phyloP scores from a whole-genome alignment of 2,329 filamentous ascomycete species.

The Ophiocordyceps australis region DNA sequence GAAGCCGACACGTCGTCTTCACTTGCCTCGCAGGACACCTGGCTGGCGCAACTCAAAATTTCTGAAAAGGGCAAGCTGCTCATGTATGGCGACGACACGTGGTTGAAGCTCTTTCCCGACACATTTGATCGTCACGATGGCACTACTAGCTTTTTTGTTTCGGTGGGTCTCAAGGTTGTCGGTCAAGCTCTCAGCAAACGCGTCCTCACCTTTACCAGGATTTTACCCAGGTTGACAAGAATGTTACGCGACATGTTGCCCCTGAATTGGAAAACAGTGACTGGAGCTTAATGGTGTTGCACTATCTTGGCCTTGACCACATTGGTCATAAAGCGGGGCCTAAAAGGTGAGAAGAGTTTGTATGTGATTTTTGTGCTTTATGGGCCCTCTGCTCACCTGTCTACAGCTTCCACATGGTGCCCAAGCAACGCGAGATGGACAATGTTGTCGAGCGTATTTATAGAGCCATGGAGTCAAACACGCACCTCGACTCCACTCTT shows the following conservation, averaged over 20 bases:
- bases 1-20: constrained; percentile 86
- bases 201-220: too few species aligned
- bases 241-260: constrained; percentile 81
- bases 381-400: constrained; percentile 2
- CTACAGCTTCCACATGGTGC: constrained; percentile 66
- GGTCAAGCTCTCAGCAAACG: too few species aligned
- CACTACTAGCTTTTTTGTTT: constrained; percentile 95
- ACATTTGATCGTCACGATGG: constrained; percentile 80
- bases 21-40: constrained; percentile 78
- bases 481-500: constrained; percentile 60
- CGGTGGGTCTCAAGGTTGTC: too few species aligned
- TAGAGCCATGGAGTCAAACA: constrained; percentile 48
- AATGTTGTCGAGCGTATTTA: constrained; percentile 61
- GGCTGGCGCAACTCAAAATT: constrained; percentile 82
- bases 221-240: constrained; percentile 94
- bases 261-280: constrained; percentile 58
- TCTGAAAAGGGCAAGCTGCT: constrained; percentile 56
- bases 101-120: constrained; percentile 87
- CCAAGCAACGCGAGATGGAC: constrained; percentile 93
- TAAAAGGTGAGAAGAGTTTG: constrained; percentile 40
- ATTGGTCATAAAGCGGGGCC: constrained; percentile 95
- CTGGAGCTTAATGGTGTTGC: constrained; percentile 87
- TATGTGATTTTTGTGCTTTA: too few species aligned
- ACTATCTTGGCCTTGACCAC: constrained; percentile 90
- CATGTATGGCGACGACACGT: constrained; percentile 97